These are phyloP conservation scores for Boletus rufocinnamomeus DNA, from an alignment of 768 basidiomycete species.

Conservation along the genomic window DNA sequence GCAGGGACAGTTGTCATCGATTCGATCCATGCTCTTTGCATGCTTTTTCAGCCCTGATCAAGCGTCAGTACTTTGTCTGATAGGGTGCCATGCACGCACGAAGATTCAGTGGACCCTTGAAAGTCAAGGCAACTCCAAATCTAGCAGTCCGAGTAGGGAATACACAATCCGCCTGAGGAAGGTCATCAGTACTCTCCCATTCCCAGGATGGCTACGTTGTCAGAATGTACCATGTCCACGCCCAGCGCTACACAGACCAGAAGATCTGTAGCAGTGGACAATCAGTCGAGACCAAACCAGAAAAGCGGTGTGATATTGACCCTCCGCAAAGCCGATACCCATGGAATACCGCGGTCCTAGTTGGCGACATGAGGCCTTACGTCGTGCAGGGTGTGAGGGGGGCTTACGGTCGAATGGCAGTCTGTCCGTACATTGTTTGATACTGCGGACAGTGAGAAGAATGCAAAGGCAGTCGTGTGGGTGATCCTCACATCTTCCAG, in stretches of 20 bases:
- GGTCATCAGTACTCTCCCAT: constrained; percentile 1
- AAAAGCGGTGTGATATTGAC: constrained; percentile 37
- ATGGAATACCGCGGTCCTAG: constrained; percentile 88
- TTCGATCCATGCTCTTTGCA: constrained; percentile 64
- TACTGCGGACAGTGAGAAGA: constrained; percentile 44
- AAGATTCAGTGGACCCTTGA: constrained; percentile 79
- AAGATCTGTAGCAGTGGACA: constrained; percentile 54
- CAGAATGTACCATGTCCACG: constrained; percentile 74
- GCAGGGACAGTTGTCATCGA: constrained; percentile 80
- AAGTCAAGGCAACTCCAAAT: constrained; percentile 87
- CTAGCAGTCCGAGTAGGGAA: constrained; percentile 92
- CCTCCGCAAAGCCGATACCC: constrained; percentile 93
- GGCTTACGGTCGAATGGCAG: constrained; percentile 74
- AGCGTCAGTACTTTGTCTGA: constrained; percentile 10
- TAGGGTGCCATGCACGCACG: constrained; percentile 41
- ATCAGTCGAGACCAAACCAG: background rate
- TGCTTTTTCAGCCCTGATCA: constrained; percentile 58
- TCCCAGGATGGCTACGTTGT: background rate
- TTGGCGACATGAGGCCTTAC: constrained; percentile 13
- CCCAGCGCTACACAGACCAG: constrained; percentile 91
- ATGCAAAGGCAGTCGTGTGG: background rate
- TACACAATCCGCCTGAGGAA: constrained; percentile 80
- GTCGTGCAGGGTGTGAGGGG: background rate
- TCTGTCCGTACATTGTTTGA: constrained; percentile 78
- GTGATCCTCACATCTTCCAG: constrained; percentile 70